Evolutionary conservation across 106 monocot genomes (phyloP).

Genomic region (Xerophyta viscosa): DNA sequence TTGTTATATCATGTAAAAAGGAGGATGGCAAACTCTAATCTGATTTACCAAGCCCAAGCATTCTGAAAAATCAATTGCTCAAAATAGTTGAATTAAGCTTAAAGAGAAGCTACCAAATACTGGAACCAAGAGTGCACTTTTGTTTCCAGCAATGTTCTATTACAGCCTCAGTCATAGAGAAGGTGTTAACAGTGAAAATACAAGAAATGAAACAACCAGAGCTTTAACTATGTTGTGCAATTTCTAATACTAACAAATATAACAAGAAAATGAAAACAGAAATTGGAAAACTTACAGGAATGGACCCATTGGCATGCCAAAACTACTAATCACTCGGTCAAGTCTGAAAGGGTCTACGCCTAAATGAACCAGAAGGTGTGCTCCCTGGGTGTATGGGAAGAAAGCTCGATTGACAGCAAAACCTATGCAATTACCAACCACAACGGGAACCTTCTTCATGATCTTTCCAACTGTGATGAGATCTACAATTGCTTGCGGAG

Average conservation of each 20-base stretch:
- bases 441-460: constrained; percentile 91
- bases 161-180: not conserved
- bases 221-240: no score
- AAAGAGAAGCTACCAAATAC: no score
- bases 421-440: constrained; percentile 92
- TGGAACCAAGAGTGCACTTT: no score
- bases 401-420: constrained; percentile 96
- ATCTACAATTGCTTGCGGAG: constrained; percentile 90
- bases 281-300: constrained; percentile 69
- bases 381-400: constrained; percentile 78
- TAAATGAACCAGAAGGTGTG: constrained; percentile 56
- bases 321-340: constrained; percentile 64
- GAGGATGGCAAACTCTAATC: no score
- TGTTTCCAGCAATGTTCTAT: no score
- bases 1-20: no score
- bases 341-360: constrained; percentile 86
- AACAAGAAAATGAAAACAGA: no score
- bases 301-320: constrained; percentile 99
- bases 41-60: no score
- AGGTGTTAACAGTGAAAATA: not conserved
- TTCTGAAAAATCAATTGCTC: no score
- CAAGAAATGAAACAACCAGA: no score
- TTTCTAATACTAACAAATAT: no score
- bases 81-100: no score
- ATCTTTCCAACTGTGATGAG: constrained; percentile 77